Conservation (phyloP, 108 stramenopile species). For the Seminavis robusta region DNA sequence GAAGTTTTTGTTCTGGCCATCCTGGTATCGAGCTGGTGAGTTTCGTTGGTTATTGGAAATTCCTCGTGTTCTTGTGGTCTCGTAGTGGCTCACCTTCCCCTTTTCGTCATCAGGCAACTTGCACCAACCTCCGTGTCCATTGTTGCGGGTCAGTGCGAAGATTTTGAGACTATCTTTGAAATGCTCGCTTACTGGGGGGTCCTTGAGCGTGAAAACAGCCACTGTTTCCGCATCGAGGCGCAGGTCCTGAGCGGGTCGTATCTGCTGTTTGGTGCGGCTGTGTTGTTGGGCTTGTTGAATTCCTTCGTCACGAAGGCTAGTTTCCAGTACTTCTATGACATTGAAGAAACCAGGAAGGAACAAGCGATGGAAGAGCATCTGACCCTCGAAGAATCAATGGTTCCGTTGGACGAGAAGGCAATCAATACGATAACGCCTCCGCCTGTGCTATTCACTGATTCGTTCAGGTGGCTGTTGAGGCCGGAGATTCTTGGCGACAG, state of each 20-base stretch:
- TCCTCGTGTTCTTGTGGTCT: too few relatives aligned
- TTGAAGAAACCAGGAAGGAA: neutral
- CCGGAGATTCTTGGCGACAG: too few relatives aligned
- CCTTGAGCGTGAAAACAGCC: conserved; percentile 52
- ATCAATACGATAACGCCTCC: conserved; percentile 23
- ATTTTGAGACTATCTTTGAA: conserved; percentile 42
- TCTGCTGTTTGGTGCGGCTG: conserved; percentile 41
- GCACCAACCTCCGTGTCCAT: conserved; percentile 62
- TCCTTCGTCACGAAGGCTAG: conserved; percentile 36
- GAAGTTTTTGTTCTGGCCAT: conserved; percentile 71
- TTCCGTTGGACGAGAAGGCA: too few relatives aligned
- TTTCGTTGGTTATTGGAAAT: too few relatives aligned
- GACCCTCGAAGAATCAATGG: too few relatives aligned
- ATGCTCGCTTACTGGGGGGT: conserved; percentile 53
- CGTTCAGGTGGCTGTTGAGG: conserved; percentile 38
- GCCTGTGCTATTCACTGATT: conserved; percentile 38
- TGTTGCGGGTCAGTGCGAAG: conserved; percentile 62
- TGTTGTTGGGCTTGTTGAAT: conserved; percentile 29
- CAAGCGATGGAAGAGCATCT: neutral
- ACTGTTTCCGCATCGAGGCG: conserved; percentile 65
- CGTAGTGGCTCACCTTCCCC: too few relatives aligned
- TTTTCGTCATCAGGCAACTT: too few relatives aligned
- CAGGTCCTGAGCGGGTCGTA: conserved; percentile 50
- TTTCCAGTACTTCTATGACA: conserved; percentile 25
- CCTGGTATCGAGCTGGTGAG: conserved; percentile 66